Conservation (phyloP, 2,329 filamentous ascomycete species). For the Chrysoporthe deuterocubensis region DNA sequence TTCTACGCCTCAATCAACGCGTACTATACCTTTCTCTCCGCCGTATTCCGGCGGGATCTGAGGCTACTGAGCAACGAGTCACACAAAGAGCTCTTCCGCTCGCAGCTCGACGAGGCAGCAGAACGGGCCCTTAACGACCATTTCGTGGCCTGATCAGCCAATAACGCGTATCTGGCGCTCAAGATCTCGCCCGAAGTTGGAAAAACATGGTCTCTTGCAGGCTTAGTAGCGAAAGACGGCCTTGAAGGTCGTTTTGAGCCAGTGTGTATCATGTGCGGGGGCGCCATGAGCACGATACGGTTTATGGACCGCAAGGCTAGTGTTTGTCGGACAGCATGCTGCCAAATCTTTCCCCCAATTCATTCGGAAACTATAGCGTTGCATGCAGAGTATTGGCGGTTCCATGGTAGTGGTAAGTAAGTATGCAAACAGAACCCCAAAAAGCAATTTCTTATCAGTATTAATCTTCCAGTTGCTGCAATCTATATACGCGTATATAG, state of each 20-base stretch:
- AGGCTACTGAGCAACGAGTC: conserved; percentile 32
- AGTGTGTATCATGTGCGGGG: conserved; percentile 33
- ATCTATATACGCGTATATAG: too few relatives aligned
- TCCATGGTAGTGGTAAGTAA: background rate
- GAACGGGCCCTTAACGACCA: conserved; percentile 35
- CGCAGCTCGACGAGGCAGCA: conserved; percentile 34
- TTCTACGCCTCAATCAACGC: conserved; percentile 30
- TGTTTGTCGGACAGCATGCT: conserved; percentile 33
- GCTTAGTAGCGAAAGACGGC: conserved; percentile 33
- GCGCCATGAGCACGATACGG: conserved; percentile 33
- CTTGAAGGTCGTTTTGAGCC: conserved; percentile 31
- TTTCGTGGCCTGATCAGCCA: conserved; percentile 25
- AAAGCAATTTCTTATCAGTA: background rate
- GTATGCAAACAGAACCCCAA: too few relatives aligned
- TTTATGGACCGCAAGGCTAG: conserved; percentile 35
- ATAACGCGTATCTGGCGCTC: conserved; percentile 31
- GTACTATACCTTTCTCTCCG: conserved; percentile 35
- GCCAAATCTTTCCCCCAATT: conserved; percentile 34
- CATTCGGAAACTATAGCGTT: conserved; percentile 30
- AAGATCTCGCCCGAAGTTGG: conserved; percentile 30
- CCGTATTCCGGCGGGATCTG: conserved; percentile 33
- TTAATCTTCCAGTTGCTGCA: background rate
- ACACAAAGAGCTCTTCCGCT: conserved; percentile 35
- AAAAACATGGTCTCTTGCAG: conserved; percentile 35
- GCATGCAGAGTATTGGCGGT: conserved; percentile 33